These are phyloP conservation scores for Kodamaea sagamina DNA, from an alignment of 805 yeast genomes.

Conservation along the genomic window DNA sequence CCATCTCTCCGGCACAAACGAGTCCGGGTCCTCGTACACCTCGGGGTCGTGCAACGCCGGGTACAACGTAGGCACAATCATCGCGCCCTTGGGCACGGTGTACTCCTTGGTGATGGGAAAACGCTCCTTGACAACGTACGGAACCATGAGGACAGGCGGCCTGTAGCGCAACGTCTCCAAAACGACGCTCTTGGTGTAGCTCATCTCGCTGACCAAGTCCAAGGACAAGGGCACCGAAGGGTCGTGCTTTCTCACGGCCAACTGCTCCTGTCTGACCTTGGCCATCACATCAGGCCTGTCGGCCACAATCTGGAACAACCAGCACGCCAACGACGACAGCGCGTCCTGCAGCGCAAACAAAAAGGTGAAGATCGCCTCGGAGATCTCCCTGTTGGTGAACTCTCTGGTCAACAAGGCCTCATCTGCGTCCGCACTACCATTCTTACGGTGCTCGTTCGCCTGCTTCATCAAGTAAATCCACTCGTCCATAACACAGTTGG, in stretches of 20 bases:
- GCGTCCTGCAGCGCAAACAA: slow-evolving; percentile 98
- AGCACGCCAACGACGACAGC: slow-evolving; percentile 93
- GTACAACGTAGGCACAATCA: slow-evolving; percentile 94
- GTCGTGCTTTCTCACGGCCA: slow-evolving; percentile 77
- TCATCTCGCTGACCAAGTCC: slow-evolving; percentile 82
- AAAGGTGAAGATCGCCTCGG: slow-evolving; percentile 95
- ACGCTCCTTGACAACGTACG: slow-evolving; percentile 84
- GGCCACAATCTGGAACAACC: slow-evolving; percentile 95
- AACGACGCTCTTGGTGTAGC: slow-evolving; percentile 85
- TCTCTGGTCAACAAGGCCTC: slow-evolving; percentile 71
- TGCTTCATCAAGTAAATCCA: slow-evolving; percentile 88
- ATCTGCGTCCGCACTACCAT: slow-evolving; percentile 49
- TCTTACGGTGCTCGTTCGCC: slow-evolving; percentile 55
- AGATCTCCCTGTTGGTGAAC: slow-evolving; percentile 86
- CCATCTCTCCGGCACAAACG: slow-evolving; percentile 97
- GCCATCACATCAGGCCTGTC: slow-evolving; percentile 90
- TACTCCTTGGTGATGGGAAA: slow-evolving; percentile 83
- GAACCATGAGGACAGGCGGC: slow-evolving; percentile 98
- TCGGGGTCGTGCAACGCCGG: slow-evolving; percentile 98
- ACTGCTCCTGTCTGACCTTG: slow-evolving; percentile 91
- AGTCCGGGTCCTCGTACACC: slow-evolving; percentile 92
- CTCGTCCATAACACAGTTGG: slow-evolving; percentile 91
- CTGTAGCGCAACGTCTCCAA: slow-evolving; percentile 90
- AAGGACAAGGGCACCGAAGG: slow-evolving; percentile 60
- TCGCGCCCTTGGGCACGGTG: slow-evolving; percentile 94